Evolutionary conservation across 495 filamentous ascomycete species (phyloP).

Genomic region (Annulohypoxylon moriforme): DNA sequence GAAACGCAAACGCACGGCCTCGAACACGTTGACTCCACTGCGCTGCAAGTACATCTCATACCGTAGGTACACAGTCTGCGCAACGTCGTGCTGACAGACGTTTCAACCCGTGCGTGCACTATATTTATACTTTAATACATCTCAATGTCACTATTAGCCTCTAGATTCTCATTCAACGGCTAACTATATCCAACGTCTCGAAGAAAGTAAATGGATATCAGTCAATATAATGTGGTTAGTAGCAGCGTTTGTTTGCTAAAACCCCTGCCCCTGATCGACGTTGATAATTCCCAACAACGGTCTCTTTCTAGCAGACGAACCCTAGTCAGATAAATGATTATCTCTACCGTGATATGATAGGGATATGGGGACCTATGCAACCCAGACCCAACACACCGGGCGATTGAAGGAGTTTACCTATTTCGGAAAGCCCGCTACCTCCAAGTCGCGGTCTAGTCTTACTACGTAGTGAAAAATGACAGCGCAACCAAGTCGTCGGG

Average conservation of each 20-base stretch:
- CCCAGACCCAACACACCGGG: conserved; percentile 12
- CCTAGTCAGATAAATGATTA: background rate
- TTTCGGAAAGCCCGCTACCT: conserved; percentile 21
- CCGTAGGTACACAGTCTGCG: background rate
- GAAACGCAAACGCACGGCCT: background rate
- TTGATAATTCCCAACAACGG: conserved; percentile 5
- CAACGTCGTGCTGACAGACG: conserved; percentile 15
- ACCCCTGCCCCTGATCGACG: conserved; percentile 11
- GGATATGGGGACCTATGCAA: background rate
- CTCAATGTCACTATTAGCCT: conserved; percentile 13
- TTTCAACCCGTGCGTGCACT: conserved; percentile 30
- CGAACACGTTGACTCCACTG: background rate
- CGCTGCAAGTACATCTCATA: background rate
- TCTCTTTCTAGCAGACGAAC: background rate
- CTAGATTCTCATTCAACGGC: background rate
- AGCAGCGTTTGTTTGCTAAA: background rate
- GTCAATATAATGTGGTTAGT: conserved; percentile 1
- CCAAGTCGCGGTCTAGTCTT: conserved; percentile 14
- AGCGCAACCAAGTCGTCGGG: conserved; percentile 34
- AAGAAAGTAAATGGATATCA: conserved; percentile 3
- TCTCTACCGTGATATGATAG: conserved; percentile 2
- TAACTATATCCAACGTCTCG: conserved; percentile 1
- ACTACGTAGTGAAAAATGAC: background rate
- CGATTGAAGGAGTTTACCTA: conserved; percentile 32
- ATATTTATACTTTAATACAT: conserved; percentile 22